Base-by-base conservation (phyloP, 805 yeast species). In the Candida taoyuanica region DNA sequence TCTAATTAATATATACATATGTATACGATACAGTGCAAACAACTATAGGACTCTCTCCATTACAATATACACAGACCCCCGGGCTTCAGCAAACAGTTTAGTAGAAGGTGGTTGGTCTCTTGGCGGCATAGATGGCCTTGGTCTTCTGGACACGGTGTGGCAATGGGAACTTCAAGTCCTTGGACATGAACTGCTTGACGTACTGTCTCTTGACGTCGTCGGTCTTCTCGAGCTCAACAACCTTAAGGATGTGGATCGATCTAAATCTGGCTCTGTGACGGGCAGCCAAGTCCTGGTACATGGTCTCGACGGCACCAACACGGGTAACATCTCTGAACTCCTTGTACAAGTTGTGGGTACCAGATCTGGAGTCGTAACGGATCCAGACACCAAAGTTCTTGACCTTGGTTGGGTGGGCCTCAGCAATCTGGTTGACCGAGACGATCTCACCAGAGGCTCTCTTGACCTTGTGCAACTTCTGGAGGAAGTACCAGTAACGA, bases 261-360 rank as follows among this genome's bases (percentile, higher is more conserved):
- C 98, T 87, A 82, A 93, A 93, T 82, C 99, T 88, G 67, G 98
- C 93, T 84, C 98, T 88, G 95, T 93, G 99, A 80, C 98, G 89
- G 61, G 99, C 97, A 74, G 99, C 99, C 85, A 93, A 85, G 76
- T 93, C 99, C 73, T 85, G 89, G 93, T 93, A 93, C 83, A 93
- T 83, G 68, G 93, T 77, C 74, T 85, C 95, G 67, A 93, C 97
- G 60, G 98, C 98, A 71, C 86, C 95, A 53, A 88, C 95, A 80
- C 99, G 93, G 79, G 96, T 75, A 62, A 91, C 95, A 64, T 91
- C 98, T 76, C 98, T 88, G 93, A 87, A 86, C 80, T 93, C 99
- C 82, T 93, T 93, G 96, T 93, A 93, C 97, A 93, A 93, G 94
- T 93, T 93, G 95, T 93, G 98, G 66, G 96, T 89, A 78, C 99